Evolutionary conservation across 1,139 yeast species (phyloP).

Genomic region (Saccharomyces hybrid): DNA sequence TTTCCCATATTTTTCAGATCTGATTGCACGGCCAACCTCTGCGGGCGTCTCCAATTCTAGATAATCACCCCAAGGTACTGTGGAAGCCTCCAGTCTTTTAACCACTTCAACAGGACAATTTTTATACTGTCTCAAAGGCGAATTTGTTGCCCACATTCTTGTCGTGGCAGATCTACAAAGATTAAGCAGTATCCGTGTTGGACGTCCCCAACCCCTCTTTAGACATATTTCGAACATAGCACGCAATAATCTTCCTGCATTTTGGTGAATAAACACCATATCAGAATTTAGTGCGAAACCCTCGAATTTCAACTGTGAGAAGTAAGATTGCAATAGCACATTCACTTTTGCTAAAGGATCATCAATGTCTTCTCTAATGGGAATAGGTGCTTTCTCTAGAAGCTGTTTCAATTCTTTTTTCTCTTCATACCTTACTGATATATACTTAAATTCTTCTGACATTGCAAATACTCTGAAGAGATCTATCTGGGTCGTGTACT

Average conservation of each 20-base stretch:
- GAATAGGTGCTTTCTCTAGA: slow-evolving; percentile 73
- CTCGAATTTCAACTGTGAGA: slow-evolving; percentile 64
- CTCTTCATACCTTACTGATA: slow-evolving; percentile 85
- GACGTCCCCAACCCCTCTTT: slow-evolving; percentile 62
- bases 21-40: slow-evolving; percentile 76
- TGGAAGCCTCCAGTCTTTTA: slow-evolving; percentile 68
- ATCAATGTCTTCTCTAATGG: slow-evolving; percentile 62
- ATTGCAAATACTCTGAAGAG: slow-evolving; percentile 65
- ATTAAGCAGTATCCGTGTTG: slow-evolving; percentile 52
- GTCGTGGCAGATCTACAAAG: slow-evolving; percentile 74
- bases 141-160: slow-evolving; percentile 75
- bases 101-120: slow-evolving; percentile 62
- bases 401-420: slow-evolving; percentile 65
- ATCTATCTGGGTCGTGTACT: slow-evolving; percentile 65
- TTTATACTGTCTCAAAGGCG: slow-evolving; percentile 81
- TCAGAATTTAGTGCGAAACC: slow-evolving; percentile 92
- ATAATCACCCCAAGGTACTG: slow-evolving; percentile 79
- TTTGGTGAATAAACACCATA: slow-evolving; percentile 87
- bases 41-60: slow-evolving; percentile 47
- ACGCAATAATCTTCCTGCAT: slow-evolving; percentile 81
- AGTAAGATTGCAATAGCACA: slow-evolving; percentile 74
- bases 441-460: slow-evolving; percentile 77
- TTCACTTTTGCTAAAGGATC: slow-evolving; percentile 78
- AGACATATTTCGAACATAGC: slow-evolving; percentile 78
- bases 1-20: slow-evolving; percentile 61